phyloP scores from a whole-genome alignment of 306 rosid genomes.

The Medicago lupulina region DNA sequence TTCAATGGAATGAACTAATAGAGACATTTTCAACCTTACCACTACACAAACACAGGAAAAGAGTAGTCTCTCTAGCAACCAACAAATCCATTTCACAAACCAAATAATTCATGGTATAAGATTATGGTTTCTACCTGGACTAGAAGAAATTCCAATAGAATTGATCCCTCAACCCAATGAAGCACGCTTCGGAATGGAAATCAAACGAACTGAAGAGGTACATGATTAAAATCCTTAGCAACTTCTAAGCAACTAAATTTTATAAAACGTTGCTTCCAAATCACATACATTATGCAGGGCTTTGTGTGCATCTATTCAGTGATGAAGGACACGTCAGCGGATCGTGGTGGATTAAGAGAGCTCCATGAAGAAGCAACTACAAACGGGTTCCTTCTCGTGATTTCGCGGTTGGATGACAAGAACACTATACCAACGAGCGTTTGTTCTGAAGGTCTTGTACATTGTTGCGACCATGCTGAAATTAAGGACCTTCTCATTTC shows the following conservation, averaged over 20 bases:
- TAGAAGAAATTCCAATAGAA: conserved; percentile 57
- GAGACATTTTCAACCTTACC: conserved; percentile 2
- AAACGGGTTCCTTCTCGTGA: conserved; percentile 44
- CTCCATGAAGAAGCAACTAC: conserved; percentile 39
- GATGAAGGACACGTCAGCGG: conserved; percentile 39
- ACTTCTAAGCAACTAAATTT: neutral
- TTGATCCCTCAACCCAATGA: conserved; percentile 60
- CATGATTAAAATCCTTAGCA: neutral
- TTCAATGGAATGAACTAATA: neutral
- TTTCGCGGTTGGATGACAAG: conserved; percentile 43
- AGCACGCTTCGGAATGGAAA: conserved; percentile 69
- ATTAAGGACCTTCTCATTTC: conserved; percentile 29
- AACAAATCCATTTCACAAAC: conserved; percentile 42
- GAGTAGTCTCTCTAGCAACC: conserved; percentile 24
- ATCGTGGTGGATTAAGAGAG: conserved; percentile 42
- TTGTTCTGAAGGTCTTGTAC: conserved; percentile 39
- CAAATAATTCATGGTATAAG: conserved; percentile 63
- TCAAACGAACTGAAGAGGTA: conserved; percentile 70
- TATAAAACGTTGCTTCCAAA: neutral
- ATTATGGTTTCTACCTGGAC: conserved; percentile 81
- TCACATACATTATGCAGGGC: conserved; percentile 16
- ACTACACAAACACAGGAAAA: conserved; percentile 45
- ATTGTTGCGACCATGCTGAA: conserved; percentile 47
- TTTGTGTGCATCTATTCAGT: conserved; percentile 50
- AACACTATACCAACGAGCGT: conserved; percentile 41